Conservation (phyloP, 164 flowering plant species). For the Protea cynaroides region DNA sequence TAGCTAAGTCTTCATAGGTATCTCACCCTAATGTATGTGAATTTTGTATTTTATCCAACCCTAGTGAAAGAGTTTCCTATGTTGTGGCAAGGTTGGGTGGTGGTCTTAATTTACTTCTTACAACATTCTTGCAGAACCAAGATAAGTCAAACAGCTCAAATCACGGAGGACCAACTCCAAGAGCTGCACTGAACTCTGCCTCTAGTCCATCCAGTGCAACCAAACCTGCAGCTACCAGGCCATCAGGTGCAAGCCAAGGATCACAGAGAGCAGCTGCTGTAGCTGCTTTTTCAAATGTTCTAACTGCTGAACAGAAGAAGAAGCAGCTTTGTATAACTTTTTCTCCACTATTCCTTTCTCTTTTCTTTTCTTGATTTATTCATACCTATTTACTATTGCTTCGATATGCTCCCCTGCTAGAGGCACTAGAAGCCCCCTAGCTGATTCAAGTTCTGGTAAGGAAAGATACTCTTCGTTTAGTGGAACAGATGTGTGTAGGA, state of each 20-base stretch:
- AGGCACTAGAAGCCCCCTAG: conserved; percentile 37
- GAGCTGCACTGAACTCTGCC: conserved; percentile 86
- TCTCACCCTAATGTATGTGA: not conserved
- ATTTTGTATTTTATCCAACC: not conserved
- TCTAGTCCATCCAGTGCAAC: conserved; percentile 60
- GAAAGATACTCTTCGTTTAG: not conserved
- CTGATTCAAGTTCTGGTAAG: conserved; percentile 45
- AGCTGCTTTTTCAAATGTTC: conserved; percentile 87
- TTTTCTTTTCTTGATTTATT: too few relatives aligned
- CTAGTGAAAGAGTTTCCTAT: not conserved
- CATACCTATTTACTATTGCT: too few relatives aligned
- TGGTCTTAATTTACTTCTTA: not conserved
- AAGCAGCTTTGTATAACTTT: too few relatives aligned
- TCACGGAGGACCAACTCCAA: conserved; percentile 86
- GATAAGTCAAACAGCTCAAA: conserved; percentile 62
- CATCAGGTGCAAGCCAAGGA: conserved; percentile 42
- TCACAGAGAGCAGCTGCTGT: conserved; percentile 99
- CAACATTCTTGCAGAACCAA: conserved; percentile 26
- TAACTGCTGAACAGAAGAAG: conserved; percentile 70
- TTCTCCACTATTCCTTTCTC: too few relatives aligned
- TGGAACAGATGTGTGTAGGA: not conserved
- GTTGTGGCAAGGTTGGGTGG: not conserved
- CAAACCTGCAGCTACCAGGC: conserved; percentile 34
- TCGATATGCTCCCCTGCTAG: too few relatives aligned
- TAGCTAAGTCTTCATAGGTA: not conserved